phyloP scores from a whole-genome alignment of 768 basidiomycete genomes.

The Roridomyces roridus region DNA sequence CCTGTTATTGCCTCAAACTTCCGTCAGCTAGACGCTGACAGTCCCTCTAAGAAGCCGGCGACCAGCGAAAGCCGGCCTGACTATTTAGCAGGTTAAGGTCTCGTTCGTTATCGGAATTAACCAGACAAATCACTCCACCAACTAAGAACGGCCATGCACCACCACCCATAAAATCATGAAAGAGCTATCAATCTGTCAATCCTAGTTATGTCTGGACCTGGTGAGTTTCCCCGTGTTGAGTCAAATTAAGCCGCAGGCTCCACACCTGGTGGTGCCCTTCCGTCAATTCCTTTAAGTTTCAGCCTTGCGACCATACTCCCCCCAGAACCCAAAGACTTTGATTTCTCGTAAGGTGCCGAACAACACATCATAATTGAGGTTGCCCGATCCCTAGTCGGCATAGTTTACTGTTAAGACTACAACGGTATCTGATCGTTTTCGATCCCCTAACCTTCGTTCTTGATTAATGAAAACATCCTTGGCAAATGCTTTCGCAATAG shows the following conservation, averaged over 20 bases:
- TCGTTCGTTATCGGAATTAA: conserved; percentile 96
- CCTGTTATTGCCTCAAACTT: too few relatives aligned
- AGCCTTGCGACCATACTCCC: conserved; percentile 76
- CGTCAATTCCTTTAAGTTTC: conserved; percentile 71
- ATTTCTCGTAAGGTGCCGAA: conserved; percentile 86
- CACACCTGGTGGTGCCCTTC: conserved; percentile 65
- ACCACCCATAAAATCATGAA: conserved; percentile 87
- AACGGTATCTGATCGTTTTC: too few relatives aligned
- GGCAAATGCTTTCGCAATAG: too few relatives aligned
- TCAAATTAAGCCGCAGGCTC: conserved; percentile 86
- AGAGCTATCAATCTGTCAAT: conserved; percentile 86
- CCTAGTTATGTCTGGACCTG: too few relatives aligned
- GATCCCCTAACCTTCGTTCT: too few relatives aligned
- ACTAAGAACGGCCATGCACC: conserved; percentile 92
- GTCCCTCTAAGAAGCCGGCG: too few relatives aligned
- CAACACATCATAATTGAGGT: conserved; percentile 65
- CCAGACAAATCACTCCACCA: conserved; percentile 96
- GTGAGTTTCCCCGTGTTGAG: too few relatives aligned
- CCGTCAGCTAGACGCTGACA: too few relatives aligned
- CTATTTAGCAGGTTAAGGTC: conserved; percentile 95
- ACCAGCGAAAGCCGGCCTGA: conserved; percentile 75
- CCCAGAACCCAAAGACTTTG: conserved; percentile 90
- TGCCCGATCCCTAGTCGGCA: conserved; percentile 14
- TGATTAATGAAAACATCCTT: too few relatives aligned
- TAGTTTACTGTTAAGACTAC: too few relatives aligned